phyloP scores from a whole-genome alignment of 129 eudicot genomes.

The Silybum marianum region DNA sequence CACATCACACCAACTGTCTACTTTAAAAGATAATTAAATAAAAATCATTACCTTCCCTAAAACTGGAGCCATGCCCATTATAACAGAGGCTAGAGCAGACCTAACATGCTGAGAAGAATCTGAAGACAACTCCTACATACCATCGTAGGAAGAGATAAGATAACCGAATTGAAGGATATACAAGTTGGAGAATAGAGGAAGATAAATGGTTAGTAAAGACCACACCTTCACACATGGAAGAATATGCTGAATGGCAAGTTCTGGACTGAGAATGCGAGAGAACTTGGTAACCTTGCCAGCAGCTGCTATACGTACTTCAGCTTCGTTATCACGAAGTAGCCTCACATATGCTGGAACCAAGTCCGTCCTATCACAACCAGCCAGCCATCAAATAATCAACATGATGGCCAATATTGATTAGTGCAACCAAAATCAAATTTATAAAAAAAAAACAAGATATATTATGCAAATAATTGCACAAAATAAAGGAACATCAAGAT shows the following conservation, averaged over 20 bases:
- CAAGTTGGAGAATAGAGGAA: background rate
- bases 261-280: conserved; percentile 87
- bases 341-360: conserved; percentile 99
- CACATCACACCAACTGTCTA: background rate
- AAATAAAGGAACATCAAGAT: background rate
- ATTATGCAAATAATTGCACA: background rate
- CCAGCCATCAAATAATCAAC: background rate
- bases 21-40: background rate
- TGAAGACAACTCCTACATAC: conserved; percentile 85
- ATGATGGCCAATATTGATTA: background rate
- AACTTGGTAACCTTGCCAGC: conserved; percentile 99
- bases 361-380: conserved; percentile 59
- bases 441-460: conserved; percentile 2
- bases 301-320: conserved; percentile 99
- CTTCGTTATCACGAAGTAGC: conserved; percentile 96
- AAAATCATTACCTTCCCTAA: conserved; percentile 74
- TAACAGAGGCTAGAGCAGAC: conserved; percentile 98
- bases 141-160: conserved; percentile 17
- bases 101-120: conserved; percentile 99
- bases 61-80: conserved; percentile 99
- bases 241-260: conserved; percentile 93
- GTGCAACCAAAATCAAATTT: background rate
- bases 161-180: background rate
- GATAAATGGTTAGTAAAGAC: background rate
- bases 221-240: conserved; percentile 97